A percentile compares a stretch with the other conserved stretches of the same genome.
phyloP scores from a whole-genome alignment of 805 yeast species.

The Pichia kluyveri region DNA sequence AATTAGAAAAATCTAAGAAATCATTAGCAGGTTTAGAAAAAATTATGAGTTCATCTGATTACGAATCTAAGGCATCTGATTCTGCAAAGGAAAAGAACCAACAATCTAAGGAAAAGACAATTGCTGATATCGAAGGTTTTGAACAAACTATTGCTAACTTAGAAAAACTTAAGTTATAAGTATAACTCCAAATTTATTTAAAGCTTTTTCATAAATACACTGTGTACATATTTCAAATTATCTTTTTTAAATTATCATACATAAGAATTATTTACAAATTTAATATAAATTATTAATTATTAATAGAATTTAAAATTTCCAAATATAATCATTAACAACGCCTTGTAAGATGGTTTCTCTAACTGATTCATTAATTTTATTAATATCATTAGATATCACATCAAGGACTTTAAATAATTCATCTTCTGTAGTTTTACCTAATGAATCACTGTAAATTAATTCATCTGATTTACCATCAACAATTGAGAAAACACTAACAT shows the following conservation, averaged over 20 bases:
- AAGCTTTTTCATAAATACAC: not conserved
- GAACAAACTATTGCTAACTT: slow-evolving; percentile 79
- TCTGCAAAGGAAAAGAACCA: slow-evolving; percentile 73
- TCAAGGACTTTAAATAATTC: slow-evolving; percentile 47
- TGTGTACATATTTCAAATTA: not conserved
- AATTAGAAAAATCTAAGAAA: slow-evolving; percentile 57
- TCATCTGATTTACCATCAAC: slow-evolving; percentile 41
- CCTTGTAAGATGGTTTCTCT: slow-evolving; percentile 41
- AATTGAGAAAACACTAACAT: slow-evolving; percentile 54
- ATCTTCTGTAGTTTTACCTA: slow-evolving; percentile 56
- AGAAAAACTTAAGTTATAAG: slow-evolving; percentile 60
- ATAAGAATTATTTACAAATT: no score
- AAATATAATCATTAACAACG: slow-evolving; percentile 46
- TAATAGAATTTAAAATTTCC: slow-evolving; percentile 31
- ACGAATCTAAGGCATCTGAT: slow-evolving; percentile 74
- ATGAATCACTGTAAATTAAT: slow-evolving; percentile 61
- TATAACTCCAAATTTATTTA: not conserved
- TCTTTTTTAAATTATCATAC: no score
- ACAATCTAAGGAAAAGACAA: slow-evolving; percentile 56
- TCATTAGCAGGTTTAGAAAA: slow-evolving; percentile 58
- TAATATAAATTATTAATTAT: not conserved
- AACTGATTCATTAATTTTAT: slow-evolving; percentile 32
- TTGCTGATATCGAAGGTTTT: slow-evolving; percentile 86
- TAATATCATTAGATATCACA: slow-evolving; percentile 38
- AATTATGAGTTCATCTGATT: slow-evolving; percentile 62